Evolutionary conservation across 192 early-diverging fungal genomes (phyloP), one percentile per base, ranked within the genome.

Genomic region (Backusella mclennaniae): DNA sequence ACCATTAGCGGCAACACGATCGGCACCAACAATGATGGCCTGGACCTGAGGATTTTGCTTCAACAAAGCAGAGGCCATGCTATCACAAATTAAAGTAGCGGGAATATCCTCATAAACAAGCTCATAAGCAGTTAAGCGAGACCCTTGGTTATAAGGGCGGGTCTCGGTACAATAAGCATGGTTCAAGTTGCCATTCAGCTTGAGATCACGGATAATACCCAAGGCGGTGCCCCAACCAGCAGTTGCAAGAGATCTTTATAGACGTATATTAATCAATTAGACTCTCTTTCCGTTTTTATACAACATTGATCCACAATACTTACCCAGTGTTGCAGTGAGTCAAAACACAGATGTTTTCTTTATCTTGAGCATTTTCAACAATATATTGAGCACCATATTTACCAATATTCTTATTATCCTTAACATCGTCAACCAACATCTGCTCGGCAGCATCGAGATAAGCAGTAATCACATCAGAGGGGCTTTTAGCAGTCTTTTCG

Each of bases 241-340:
- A 9, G 93, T 95, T 0, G 93, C 92, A 74, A 95, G 81, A 0
- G 93, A 91, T 19, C 87, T 89, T 69, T 39, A 33, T 29, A 21
- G 14, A 6, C 6, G 9, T 49, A 15, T 35, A 52, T 68, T 56
- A 41, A 41, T 44, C 19, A n/a, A 56, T 72, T 52, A 46, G 52
- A 83, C 36, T 21, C 8, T 46, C 4, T 66, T 26, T 66, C 14
- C 14, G 4, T 2, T 26, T 23, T 46, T 44, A 6, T 26, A 33
- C 21, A 41, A 5, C 3, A 68, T 56, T 11, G n/a, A 26, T 19
- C 11, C 59, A 66, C 9, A 9, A 12, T 73, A 75, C 84, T 82
- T 87, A 93, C 81, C 97, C 98, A 35, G 97, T 98, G 82, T 99
- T 99, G 86, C 97, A 98, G 86, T 99, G 98, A 1, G 97, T 99